A percentile compares a stretch with the other conserved stretches of the same genome.
Evolutionary conservation across 106 monocot genomes (phyloP).

Genomic region (Dendrobium nobile): DNA sequence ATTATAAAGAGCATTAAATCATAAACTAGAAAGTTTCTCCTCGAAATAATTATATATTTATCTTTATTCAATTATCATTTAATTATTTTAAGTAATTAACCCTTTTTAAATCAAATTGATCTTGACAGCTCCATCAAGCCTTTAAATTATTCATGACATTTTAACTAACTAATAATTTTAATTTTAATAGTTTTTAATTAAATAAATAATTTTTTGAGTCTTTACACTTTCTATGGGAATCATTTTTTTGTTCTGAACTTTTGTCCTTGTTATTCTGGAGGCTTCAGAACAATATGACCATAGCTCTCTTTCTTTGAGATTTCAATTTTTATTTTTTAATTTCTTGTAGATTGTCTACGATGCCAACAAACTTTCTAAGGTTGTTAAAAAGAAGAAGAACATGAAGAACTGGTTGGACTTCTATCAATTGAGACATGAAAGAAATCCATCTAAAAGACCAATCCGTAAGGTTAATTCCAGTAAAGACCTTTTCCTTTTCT

Average conservation of each 20-base stretch:
- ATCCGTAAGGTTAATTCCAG: constrained; percentile 32
- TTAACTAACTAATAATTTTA: no score
- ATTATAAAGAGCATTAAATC: no score
- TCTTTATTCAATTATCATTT: no score
- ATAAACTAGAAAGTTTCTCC: no score
- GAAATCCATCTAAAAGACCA: constrained; percentile 39
- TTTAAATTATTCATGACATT: no score
- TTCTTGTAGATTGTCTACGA: constrained; percentile 37
- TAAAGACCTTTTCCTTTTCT: not conserved
- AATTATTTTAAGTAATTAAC: no score
- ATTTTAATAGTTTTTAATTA: no score
- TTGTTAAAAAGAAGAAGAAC: constrained; percentile 38
- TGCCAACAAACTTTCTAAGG: constrained; percentile 48
- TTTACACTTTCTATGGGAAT: not conserved
- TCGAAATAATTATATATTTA: no score
- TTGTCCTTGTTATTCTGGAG: not conserved
- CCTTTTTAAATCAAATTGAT: no score
- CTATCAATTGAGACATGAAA: constrained; percentile 40
- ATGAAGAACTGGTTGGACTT: constrained; percentile 52
- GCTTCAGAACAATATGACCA: not conserved
- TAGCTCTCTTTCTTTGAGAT: not conserved
- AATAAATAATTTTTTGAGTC: no score
- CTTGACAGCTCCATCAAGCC: no score
- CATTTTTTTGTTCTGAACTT: not conserved
- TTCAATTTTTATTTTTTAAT: not conserved